Evolutionary conservation across 192 early-diverging fungal species (phyloP).

Genomic region (Gonapodya prolifera): DNA sequence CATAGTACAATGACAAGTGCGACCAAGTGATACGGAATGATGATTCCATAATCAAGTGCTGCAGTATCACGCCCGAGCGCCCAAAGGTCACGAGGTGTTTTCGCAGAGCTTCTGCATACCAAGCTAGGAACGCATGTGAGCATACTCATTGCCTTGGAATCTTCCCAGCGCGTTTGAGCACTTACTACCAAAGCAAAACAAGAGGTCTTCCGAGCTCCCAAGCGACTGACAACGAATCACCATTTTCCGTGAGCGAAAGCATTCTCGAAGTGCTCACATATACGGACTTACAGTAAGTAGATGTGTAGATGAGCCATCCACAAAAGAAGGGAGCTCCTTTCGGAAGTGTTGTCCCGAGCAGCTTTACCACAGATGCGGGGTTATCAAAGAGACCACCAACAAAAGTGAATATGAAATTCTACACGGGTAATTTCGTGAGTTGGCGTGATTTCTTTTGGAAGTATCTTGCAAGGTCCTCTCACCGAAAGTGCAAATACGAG

Average conservation of each 20-base stretch:
- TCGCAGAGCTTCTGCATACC: constrained; percentile 13
- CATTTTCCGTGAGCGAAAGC: constrained; percentile 24
- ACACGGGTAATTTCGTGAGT: background rate
- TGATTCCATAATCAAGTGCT: constrained; percentile 27
- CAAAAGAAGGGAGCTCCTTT: constrained; percentile 32
- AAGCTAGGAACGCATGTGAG: no score
- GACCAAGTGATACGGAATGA: constrained; percentile 33
- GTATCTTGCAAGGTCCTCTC: background rate
- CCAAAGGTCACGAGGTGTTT: constrained; percentile 31
- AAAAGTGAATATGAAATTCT: background rate
- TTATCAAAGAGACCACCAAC: constrained; percentile 12
- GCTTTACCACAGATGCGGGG: constrained; percentile 20
- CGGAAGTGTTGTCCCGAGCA: constrained; percentile 21
- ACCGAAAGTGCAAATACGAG: constrained; percentile 29
- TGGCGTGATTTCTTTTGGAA: background rate
- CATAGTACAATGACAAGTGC: constrained; percentile 24
- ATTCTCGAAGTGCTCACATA: background rate
- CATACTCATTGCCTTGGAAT: no score
- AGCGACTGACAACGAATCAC: constrained; percentile 20
- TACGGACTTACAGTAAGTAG: constrained; percentile 13
- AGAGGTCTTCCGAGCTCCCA: constrained; percentile 27
- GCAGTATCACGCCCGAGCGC: constrained; percentile 23
- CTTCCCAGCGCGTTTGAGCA: no score
- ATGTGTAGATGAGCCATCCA: constrained; percentile 8
- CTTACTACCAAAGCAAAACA: constrained; percentile 14